Conservation (phyloP, 2,329 filamentous ascomycete species). For the Teratosphaeria destructans region DNA sequence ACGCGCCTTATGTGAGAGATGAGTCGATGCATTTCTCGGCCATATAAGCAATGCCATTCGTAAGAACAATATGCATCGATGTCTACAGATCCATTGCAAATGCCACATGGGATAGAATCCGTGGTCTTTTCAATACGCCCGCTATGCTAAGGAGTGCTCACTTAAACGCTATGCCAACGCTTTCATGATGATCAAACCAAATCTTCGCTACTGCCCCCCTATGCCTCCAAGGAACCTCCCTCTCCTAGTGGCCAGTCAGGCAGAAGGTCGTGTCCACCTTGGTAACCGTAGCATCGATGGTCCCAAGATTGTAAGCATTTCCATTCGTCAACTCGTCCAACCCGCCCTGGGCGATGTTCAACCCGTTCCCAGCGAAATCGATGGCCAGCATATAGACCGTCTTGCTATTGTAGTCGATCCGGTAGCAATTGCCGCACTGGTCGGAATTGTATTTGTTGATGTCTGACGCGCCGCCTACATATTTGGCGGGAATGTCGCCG, state of each 20-base stretch:
- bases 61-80: no score
- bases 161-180: neutral
- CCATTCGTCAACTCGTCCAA: neutral
- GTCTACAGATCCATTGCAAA: no score
- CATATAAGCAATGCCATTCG: no score
- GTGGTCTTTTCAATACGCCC: no score
- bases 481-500: constrained; percentile 36
- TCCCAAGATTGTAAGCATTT: neutral
- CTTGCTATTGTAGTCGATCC: constrained; percentile 35
- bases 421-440: constrained; percentile 43
- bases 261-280: neutral
- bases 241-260: neutral
- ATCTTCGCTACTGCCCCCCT: neutral
- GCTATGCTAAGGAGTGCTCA: no score
- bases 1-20: no score
- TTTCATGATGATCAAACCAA: neutral
- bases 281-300: neutral
- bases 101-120: no score
- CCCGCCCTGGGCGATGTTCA: constrained; percentile 27
- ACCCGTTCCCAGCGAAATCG: constrained; percentile 34
- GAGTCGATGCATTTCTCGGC: no score
- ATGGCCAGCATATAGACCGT: constrained; percentile 40
- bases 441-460: constrained; percentile 35
- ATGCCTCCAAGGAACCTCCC: neutral
- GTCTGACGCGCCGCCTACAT: constrained; percentile 38